Base-by-base conservation (phyloP, 768 basidiomycete species). In the Suillus bovinus region DNA sequence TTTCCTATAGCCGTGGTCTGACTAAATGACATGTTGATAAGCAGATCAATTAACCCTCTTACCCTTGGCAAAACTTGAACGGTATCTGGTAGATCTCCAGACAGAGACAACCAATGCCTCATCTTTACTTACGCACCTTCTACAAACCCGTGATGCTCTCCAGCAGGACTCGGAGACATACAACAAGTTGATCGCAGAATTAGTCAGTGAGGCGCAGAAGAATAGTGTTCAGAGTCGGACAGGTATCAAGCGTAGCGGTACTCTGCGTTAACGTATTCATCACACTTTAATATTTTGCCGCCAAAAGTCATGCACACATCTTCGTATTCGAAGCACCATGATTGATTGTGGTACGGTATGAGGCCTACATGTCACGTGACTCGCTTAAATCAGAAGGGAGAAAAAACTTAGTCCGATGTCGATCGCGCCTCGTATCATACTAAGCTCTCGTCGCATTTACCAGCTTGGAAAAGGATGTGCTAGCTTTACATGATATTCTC, bases 121-220 rank as follows among this genome's bases (percentile, higher is more conserved):
- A 2, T 76, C 84, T 14, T 77, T 93, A 11, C 79, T 97, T 60
- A 94, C 93, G 22, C 85, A 94, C 77, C 77, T 94, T 39, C 78
- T 96, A 63, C 94, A 97, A 76, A 82, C 85, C 42, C 83, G 87
- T 62, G 93, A 94, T 65, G 85, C 88, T 38, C 72, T 93, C 63
- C 91, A 93, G 73, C 93, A 94, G 76, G 91, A 93, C 71, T 89
- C 87, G 41, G 90, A 97, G 78, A 91, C 87, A 31, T 94, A 94
- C 70, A 96, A 97, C 74, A 89, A 87, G 17, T 80, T 95, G 61
- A 97, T 97, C 63, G 95, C 89, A 31, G 94, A 94, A 71, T 79
- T 97, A 56, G 93, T 97, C n/a, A 87, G 87, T 47, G 93, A 96
- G 74, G 94, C 95, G 38, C 91, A 93, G 71, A 93, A 90, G 74